Evolutionary conservation across 768 basidiomycete species (phyloP), one percentile per base, ranked within the genome.

Genomic region (Mycena kentingensis): DNA sequence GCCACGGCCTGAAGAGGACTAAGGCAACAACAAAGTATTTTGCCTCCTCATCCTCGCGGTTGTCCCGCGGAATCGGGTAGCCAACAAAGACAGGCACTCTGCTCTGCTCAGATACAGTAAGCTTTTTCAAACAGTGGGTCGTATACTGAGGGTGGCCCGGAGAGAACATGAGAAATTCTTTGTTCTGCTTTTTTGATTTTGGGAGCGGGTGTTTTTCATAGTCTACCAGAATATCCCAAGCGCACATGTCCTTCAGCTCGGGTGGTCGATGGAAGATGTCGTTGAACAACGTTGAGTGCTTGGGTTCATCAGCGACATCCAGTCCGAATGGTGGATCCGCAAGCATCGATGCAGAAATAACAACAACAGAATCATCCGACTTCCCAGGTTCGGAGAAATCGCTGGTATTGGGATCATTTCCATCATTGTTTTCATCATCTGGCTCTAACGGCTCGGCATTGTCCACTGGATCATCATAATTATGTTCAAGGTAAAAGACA

Each of bases 211-310:
- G 31, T n/a, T 52, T 51, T 26, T 31, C 46, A 21, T 35, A 57
- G 3, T 49, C 5, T 31, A 25, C 29, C 10, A 52, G 35, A 15
- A 57, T 41, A 47, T 57, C 55, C 55, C 55, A 57, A 21, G 46
- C 46, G 24, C 46, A 48, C 8, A 48, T 7, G n/a, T 1, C 4
- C 24, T 34, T 39, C 15, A 57, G 39, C 16, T 52, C 55, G 4
- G 19, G 25, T 22, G 55, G 51, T 22, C 55, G 45, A 25, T 32
- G 44, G 29, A 43, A 57, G 0, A 57, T 45, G 28, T 57, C 55
- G 25, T 57, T 29, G 34, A 57, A 57, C 3, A 51, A 24, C n/a
- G 10, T 35, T 22, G 45, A 51, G 18, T 42, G 38, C 35, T 27
- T n/a, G 6, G 34, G 13, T n/a, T n/a, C n/a, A 24, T 24, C 42